These are phyloP conservation scores for Colletotrichum trifolii DNA, from an alignment of 2,329 filamentous ascomycete species.

Conservation along the genomic window DNA sequence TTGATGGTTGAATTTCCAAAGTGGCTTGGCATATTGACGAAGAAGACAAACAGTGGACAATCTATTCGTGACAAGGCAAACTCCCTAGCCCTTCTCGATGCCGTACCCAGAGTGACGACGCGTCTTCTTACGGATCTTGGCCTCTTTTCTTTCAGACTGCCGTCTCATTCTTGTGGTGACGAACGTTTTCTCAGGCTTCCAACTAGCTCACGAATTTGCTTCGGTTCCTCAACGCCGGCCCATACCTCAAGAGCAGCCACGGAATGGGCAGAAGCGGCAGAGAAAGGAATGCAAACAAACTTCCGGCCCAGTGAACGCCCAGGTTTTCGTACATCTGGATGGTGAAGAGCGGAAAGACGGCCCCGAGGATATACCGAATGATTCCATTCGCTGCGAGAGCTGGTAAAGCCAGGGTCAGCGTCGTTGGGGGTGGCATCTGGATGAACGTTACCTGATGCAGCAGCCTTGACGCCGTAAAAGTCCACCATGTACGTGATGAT, in stretches of 20 bases:
- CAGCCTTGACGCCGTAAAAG: slow-evolving; percentile 36
- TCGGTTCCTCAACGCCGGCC: neutral
- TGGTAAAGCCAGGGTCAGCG: neutral
- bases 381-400: slow-evolving; percentile 55
- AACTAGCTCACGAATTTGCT: slow-evolving; percentile 6
- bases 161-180: no score
- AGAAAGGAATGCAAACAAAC: slow-evolving; percentile 38
- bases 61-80: no score
- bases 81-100: no score
- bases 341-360: slow-evolving; percentile 57
- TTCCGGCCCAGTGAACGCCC: slow-evolving; percentile 49
- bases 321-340: slow-evolving; percentile 51
- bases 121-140: no score
- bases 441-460: slow-evolving; percentile 31
- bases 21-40: no score
- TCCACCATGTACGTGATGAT: slow-evolving; percentile 39
- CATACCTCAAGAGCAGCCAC: slow-evolving; percentile 37
- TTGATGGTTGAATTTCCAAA: no score
- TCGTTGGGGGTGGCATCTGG: no score
- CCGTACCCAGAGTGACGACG: no score
- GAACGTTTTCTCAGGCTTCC: no score
- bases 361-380: slow-evolving; percentile 53
- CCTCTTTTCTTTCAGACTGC: no score
- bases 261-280: slow-evolving; percentile 37
- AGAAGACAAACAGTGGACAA: no score